These are phyloP conservation scores for Camelina hispida DNA, from an alignment of 345 rosid species.

Conservation along the genomic window DNA sequence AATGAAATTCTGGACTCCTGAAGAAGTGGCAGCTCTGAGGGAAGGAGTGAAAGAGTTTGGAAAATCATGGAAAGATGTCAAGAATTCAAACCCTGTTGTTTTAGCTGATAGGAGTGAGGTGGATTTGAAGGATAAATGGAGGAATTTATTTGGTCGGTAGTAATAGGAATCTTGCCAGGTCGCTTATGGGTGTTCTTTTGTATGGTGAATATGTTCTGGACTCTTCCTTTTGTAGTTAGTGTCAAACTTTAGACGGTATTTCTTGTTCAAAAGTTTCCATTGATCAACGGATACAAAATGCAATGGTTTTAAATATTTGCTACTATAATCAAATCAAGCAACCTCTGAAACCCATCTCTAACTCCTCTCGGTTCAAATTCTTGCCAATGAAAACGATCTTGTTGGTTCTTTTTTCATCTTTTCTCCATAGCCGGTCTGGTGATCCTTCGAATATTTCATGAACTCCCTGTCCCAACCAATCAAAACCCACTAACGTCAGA, in stretches of 20 bases:
- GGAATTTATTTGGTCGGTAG: conserved; percentile 7
- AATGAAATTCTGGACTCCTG: conserved; percentile 31
- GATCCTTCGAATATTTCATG: conserved; percentile 97
- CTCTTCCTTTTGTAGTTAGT: background rate
- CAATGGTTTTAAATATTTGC: background rate
- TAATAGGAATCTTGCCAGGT: background rate
- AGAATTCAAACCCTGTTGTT: conserved; percentile 16
- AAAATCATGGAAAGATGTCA: conserved; percentile 29
- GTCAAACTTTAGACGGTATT: conserved; percentile 5
- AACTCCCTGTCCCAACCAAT: conserved; percentile 55
- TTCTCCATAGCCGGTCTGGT: conserved; percentile 77
- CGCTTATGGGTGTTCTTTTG: background rate
- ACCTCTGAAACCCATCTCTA: conserved; percentile 80
- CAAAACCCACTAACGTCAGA: conserved; percentile 9
- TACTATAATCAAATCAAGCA: conserved; percentile 62
- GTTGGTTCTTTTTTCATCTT: conserved; percentile 70
- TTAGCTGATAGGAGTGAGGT: conserved; percentile 26
- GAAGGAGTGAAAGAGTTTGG: conserved; percentile 35
- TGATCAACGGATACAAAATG: conserved; percentile 1
- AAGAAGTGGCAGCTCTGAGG: conserved; percentile 28
- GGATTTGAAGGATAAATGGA: conserved; percentile 40
- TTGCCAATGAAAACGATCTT: conserved; percentile 96
- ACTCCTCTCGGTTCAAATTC: conserved; percentile 68
- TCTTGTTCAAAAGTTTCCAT: conserved; percentile 2
- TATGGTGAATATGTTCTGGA: background rate